Evolutionary conservation across 2,329 filamentous ascomycete genomes (phyloP).

Genomic region (Calonectria pteridis): DNA sequence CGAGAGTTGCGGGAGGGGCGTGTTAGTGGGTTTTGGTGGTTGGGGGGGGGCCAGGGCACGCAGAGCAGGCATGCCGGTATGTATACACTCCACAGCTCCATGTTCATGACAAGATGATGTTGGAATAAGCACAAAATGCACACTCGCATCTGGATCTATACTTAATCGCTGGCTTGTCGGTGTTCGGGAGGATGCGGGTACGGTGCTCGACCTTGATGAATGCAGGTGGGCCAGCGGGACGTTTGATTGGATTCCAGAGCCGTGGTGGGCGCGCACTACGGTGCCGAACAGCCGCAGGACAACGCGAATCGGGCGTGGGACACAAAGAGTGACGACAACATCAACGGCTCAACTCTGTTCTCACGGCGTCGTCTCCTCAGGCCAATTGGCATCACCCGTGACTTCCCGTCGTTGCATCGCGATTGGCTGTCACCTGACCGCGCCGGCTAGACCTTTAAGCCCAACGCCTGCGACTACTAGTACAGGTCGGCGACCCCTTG

Average conservation of each 20-base stretch:
- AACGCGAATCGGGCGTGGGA: background rate
- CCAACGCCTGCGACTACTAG: background rate
- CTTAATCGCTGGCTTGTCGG: background rate
- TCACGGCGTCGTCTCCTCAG: background rate
- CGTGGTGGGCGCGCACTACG: conserved; percentile 10
- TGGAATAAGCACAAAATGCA: background rate
- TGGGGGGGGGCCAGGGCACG: background rate
- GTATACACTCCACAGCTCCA: background rate
- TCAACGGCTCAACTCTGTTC: background rate
- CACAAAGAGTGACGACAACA: background rate
- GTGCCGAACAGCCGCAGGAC: conserved; percentile 12
- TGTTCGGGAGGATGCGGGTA: conserved; percentile 12
- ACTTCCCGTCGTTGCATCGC: background rate
- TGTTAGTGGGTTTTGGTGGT: background rate
- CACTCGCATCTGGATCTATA: background rate
- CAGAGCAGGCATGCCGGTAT: too few relatives aligned
- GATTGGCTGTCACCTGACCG: background rate
- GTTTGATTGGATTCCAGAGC: conserved; percentile 16
- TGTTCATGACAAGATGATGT: background rate
- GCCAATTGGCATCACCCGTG: background rate
- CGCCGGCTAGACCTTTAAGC: background rate
- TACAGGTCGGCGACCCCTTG: background rate
- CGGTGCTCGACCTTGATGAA: background rate
- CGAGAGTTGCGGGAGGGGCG: background rate
- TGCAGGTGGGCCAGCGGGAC: background rate